These are phyloP conservation scores for Paraphaeosphaeria minitans DNA, from an alignment of 2,329 filamentous ascomycete genomes.

Conservation along the genomic window DNA sequence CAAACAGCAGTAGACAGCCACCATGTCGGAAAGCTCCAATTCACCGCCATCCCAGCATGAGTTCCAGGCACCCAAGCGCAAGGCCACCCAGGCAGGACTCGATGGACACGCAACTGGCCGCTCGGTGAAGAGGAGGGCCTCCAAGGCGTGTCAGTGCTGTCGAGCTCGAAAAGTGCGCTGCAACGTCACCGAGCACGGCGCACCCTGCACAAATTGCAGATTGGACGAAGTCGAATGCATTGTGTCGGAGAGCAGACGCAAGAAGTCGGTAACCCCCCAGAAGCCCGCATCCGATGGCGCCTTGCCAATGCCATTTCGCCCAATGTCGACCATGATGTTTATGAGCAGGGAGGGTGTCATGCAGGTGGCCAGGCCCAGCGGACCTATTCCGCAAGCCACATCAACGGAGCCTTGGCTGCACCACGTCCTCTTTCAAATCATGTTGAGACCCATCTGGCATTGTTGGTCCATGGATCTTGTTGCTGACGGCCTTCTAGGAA, in stretches of 20 bases:
- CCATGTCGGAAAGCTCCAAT: conserved; percentile 47
- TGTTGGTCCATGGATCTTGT: conserved; percentile 10
- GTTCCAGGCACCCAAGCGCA: conserved; percentile 58
- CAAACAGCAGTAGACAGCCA: conserved; percentile 19
- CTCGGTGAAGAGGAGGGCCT: conserved; percentile 82
- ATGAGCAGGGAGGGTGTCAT: conserved; percentile 34
- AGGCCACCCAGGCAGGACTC: conserved; percentile 61
- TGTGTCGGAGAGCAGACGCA: conserved; percentile 74
- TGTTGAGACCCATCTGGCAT: neutral
- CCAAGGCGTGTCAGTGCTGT: conserved; percentile 88
- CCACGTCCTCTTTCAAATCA: conserved; percentile 17
- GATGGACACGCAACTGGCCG: conserved; percentile 53
- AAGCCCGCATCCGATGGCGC: conserved; percentile 32
- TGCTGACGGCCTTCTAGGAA: conserved; percentile 43
- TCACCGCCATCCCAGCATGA: conserved; percentile 44
- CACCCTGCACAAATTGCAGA: conserved; percentile 85
- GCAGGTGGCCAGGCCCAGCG: conserved; percentile 19
- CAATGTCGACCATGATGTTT: conserved; percentile 14
- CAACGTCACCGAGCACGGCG: conserved; percentile 85
- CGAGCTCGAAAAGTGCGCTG: conserved; percentile 89
- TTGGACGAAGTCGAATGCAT: conserved; percentile 78
- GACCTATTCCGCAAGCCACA: conserved; percentile 27
- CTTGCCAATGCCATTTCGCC: conserved; percentile 19
- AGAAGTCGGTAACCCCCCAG: conserved; percentile 68
- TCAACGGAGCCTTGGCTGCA: conserved; percentile 21